Percentiles rank a stretch among this genome's conserved stretches.
These are phyloP conservation scores for Chamaecyparis obtusa DNA, from an alignment of 75 land plant genomes.

Conservation along the genomic window DNA sequence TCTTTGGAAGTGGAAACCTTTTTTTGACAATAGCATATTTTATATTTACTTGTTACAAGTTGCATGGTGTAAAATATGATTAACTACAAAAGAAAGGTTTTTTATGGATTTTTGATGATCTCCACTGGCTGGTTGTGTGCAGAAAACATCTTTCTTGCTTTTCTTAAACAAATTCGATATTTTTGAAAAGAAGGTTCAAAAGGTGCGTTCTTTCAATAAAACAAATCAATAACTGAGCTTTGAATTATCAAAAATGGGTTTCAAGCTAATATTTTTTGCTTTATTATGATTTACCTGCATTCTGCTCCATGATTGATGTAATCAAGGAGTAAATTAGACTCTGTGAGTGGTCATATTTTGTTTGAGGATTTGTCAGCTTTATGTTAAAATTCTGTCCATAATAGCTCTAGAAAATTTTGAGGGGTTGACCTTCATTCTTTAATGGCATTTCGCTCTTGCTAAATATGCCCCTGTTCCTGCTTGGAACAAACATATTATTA, in stretches of 20 bases:
- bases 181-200: conserved; percentile 78
- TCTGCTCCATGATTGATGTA: neutral
- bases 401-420: neutral
- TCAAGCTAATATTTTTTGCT: conserved; percentile 2
- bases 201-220: conserved; percentile 36
- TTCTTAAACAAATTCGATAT: conserved; percentile 93
- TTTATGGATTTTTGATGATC: neutral
- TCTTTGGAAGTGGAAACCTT: neutral
- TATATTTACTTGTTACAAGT: neutral
- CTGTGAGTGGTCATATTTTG: neutral
- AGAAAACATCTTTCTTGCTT: conserved; percentile 92
- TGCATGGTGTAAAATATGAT: neutral
- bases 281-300: neutral
- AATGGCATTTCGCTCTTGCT: neutral
- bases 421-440: neutral
- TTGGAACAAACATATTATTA: neutral
- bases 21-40: neutral
- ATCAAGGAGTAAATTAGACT: neutral
- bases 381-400: neutral
- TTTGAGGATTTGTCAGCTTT: neutral
- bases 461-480: neutral
- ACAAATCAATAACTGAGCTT: neutral
- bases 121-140: conserved; percentile 18
- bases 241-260: neutral
- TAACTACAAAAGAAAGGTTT: neutral